Evolutionary conservation across 1,139 yeast genomes (phyloP).

Genomic region (Candida tropicalis): DNA sequence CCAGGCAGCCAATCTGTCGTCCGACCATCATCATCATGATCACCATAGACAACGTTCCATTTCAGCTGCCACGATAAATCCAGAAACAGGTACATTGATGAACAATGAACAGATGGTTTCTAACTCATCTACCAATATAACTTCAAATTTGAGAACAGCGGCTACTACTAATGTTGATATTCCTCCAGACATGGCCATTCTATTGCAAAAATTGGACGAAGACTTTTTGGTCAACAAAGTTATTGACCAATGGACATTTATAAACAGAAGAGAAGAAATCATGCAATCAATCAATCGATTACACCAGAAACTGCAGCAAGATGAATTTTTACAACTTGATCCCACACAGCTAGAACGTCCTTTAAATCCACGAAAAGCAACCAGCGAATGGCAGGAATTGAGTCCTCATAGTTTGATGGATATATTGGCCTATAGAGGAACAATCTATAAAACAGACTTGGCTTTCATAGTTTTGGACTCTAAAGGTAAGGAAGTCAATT

Average conservation of each 20-base stretch:
- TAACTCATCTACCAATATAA: constrained; percentile 12
- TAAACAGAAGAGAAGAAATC: constrained; percentile 49
- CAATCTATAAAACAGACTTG: constrained; percentile 61
- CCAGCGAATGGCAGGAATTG: constrained; percentile 14
- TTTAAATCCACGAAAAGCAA: constrained; percentile 55
- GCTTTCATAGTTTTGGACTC: constrained; percentile 76
- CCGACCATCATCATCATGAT: constrained; percentile 1
- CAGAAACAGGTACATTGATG: constrained; percentile 14
- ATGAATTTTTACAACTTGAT: constrained; percentile 27
- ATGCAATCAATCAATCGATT: constrained; percentile 40
- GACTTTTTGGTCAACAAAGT: constrained; percentile 44
- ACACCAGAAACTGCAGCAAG: constrained; percentile 36
- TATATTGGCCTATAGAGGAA: constrained; percentile 73
- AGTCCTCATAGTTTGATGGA: constrained; percentile 64
- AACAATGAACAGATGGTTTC: constrained; percentile 6
- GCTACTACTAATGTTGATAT: constrained; percentile 28
- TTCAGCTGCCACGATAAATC: constrained; percentile 16
- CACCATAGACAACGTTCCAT: constrained; percentile 16
- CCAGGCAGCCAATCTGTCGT: neutral
- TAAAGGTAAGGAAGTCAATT: constrained; percentile 76
- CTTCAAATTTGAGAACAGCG: constrained; percentile 11
- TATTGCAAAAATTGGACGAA: constrained; percentile 46
- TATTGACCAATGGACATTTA: constrained; percentile 53
- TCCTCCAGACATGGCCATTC: constrained; percentile 50
- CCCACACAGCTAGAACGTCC: constrained; percentile 55